A percentile compares a stretch with the other conserved stretches of the same genome.
Evolutionary conservation across 1,284 basidiomycete species (phyloP).

Genomic region (Rhodotorula sp.): DNA sequence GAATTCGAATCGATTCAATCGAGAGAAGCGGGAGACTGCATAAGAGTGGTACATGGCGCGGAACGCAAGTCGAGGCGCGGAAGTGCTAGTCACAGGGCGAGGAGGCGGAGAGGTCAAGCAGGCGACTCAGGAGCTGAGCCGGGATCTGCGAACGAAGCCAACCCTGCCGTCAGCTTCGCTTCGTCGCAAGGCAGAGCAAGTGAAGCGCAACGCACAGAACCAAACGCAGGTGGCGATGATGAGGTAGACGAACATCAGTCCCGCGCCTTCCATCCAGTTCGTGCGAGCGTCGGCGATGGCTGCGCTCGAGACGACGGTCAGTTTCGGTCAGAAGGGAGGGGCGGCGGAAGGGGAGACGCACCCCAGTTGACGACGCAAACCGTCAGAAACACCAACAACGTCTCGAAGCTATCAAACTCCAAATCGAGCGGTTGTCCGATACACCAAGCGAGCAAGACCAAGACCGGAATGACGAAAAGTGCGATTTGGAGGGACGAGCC

Average conservation of each 20-base stretch:
- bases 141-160: too few relatives aligned
- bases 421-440: constrained; percentile 54
- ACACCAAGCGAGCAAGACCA: constrained; percentile 56
- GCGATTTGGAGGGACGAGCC: constrained; percentile 49
- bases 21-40: too few relatives aligned
- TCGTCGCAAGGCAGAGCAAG: too few relatives aligned
- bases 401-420: constrained; percentile 50
- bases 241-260: constrained; percentile 3
- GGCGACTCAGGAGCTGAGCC: too few relatives aligned
- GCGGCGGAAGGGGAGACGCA: background rate
- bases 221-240: background rate
- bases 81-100: too few relatives aligned
- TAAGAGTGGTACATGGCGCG: too few relatives aligned
- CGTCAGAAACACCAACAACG: constrained; percentile 55
- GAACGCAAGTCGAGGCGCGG: too few relatives aligned
- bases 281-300: constrained; percentile 19
- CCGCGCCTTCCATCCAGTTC: constrained; percentile 18
- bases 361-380: constrained; percentile 50
- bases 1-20: too few relatives aligned
- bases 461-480: constrained; percentile 71
- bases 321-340: background rate
- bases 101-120: too few relatives aligned
- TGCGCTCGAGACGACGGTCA: background rate
- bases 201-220: background rate
- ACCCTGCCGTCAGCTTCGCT: too few relatives aligned